Base-by-base conservation (phyloP, 1,284 basidiomycete genomes). In the Ganoderma boninense region DNA sequence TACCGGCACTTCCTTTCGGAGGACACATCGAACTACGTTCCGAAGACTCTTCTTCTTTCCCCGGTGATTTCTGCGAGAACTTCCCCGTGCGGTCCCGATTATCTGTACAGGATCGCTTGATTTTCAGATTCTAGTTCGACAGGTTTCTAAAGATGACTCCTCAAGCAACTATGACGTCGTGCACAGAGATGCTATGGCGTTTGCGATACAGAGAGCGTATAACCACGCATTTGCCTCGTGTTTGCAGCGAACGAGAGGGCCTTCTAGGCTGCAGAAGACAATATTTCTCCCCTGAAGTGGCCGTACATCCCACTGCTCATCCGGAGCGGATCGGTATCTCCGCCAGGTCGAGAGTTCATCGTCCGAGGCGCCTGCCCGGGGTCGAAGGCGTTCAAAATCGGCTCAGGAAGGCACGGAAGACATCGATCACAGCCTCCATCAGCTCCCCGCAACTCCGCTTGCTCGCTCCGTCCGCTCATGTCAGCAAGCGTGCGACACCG, bases 221-320 rank as follows among this genome's bases (percentile, higher is more conserved):
- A 38, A 38, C 38, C 67, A 71, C 54, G 67, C 67, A 61, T 68
- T 65, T 65, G 52, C 72, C 70, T 73, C 56, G 64, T 66, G 68
- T 62, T 56, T 68, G 2, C 66, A 49, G 32, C 59, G 59, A 20
- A 42, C 64, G 43, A 64, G 60, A 61, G 20, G 18, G 65, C 18
- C 46, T 66, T 69, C 69, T 73, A 63, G 71, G 56, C 14, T 26
- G n/a, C 32, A 57, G 54, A 56, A 56, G 54, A 56, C n/a, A 29
- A 11, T 7, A 26, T 32, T 32, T 16, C 26, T 35, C 26, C 18
- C 18, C 14, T 60, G 38, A 32, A 40, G 59, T 60, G 59, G 59
- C 59, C 59, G 38, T 60, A 49, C 46, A 18, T 16, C 44, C 20
- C n/a, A 23, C 38, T 35, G 42, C 46, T 43, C 62, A 64, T 65